A percentile compares a stretch with the other conserved stretches of the same genome.
Conservation (phyloP, 371 early-diverging fungal genomes). For the Enterospora canceri region DNA sequence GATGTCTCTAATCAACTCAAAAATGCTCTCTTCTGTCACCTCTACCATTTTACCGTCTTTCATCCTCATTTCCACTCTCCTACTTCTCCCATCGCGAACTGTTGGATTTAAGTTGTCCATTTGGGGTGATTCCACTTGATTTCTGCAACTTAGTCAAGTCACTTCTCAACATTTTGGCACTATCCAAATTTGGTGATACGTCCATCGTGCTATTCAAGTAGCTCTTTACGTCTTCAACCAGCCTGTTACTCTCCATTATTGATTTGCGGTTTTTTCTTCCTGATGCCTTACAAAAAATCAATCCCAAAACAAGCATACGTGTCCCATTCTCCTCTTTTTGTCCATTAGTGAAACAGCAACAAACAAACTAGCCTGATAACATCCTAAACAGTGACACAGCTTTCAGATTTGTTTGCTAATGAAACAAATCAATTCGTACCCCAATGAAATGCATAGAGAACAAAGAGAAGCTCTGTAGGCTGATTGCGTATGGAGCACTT, state of each 20-base stretch:
- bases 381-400: neutral
- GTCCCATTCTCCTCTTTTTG: neutral
- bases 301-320: neutral
- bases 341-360: neutral
- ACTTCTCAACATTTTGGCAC: neutral
- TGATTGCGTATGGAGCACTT: neutral
- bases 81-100: neutral
- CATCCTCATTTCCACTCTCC: conserved; percentile 14
- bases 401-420: neutral
- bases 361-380: neutral
- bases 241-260: neutral
- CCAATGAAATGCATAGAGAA: neutral
- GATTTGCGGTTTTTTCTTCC: too few species aligned
- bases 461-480: neutral
- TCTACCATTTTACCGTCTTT: neutral
- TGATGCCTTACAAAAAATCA: neutral
- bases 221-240: neutral
- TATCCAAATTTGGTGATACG: neutral
- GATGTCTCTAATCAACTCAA: conserved; percentile 79
- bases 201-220: neutral
- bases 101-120: conserved; percentile 12
- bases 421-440: neutral
- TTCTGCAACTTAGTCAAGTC: neutral
- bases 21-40: conserved; percentile 38
- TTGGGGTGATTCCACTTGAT: neutral